Conservation (phyloP, 768 basidiomycete genomes). For the Kondoa subrosea region DNA sequence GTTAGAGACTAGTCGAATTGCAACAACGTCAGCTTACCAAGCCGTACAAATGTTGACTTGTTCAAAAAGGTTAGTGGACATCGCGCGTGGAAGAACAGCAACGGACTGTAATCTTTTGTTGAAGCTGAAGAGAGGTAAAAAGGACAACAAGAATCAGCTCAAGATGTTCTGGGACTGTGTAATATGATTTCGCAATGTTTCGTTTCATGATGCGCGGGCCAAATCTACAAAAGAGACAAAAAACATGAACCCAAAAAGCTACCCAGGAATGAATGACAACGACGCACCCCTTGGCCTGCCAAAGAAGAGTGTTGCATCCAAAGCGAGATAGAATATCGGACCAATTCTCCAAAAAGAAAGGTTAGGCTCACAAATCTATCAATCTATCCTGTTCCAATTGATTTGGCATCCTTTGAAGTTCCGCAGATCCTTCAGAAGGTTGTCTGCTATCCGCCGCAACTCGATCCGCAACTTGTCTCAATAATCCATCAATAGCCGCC, state of each 20-base stretch:
- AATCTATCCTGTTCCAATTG: neutral
- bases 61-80: neutral
- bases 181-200: neutral
- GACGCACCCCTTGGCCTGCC: neutral
- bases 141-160: neutral
- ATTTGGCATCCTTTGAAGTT: slow-evolving; percentile 1
- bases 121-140: neutral
- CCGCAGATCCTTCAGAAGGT: neutral
- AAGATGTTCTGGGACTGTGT: no score
- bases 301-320: neutral
- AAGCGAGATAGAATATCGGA: neutral
- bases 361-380: neutral
- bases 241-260: neutral
- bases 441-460: neutral
- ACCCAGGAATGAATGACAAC: neutral
- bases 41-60: neutral
- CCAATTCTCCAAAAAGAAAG: neutral
- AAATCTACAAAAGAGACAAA: neutral
- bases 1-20: neutral
- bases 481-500: neutral
- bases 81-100: neutral
- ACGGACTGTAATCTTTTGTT: neutral
- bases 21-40: neutral
- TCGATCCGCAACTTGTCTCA: neutral
- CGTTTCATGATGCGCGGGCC: neutral